phyloP scores from a whole-genome alignment of 371 early-diverging fungal genomes.

The Nematocida parisii region DNA sequence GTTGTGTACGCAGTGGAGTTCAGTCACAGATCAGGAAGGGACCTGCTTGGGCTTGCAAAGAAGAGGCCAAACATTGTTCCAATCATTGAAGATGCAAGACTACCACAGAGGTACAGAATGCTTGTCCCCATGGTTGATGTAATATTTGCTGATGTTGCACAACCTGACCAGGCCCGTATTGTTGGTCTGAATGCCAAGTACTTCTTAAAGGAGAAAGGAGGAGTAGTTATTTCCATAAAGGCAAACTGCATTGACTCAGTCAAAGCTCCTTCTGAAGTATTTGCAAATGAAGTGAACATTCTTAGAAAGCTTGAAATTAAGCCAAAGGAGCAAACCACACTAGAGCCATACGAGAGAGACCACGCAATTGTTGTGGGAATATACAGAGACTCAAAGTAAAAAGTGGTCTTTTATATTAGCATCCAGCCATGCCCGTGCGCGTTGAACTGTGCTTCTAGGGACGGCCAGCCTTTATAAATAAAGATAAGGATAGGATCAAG shows the following conservation, averaged over 20 bases:
- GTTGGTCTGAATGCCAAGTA: conserved; percentile 94
- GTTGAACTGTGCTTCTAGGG: no score
- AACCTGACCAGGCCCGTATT: conserved; percentile 99
- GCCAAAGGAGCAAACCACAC: conserved; percentile 95
- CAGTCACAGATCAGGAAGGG: conserved; percentile 98
- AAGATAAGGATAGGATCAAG: background rate
- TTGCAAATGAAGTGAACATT: conserved; percentile 98
- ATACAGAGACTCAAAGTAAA: conserved; percentile 48
- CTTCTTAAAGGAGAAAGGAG: conserved; percentile 93
- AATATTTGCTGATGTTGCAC: conserved; percentile 99
- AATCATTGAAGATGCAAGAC: conserved; percentile 98
- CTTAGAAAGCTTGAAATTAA: conserved; percentile 93
- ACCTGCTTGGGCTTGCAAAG: conserved; percentile 98
- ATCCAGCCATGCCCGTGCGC: no score
- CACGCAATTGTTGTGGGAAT: conserved; percentile 95
- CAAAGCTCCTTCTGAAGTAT: conserved; percentile 90
- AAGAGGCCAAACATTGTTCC: conserved; percentile 99
- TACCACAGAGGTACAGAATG: conserved; percentile 99
- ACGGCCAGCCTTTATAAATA: background rate
- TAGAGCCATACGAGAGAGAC: conserved; percentile 99
- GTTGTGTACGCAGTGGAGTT: conserved; percentile 98
- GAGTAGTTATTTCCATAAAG: conserved; percentile 98
- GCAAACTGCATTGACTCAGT: conserved; percentile 99
- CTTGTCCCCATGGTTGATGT: conserved; percentile 98
- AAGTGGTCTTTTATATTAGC: background rate